Base-by-base conservation (phyloP, 2,329 filamentous ascomycete genomes). In the Fusarium circinatum region DNA sequence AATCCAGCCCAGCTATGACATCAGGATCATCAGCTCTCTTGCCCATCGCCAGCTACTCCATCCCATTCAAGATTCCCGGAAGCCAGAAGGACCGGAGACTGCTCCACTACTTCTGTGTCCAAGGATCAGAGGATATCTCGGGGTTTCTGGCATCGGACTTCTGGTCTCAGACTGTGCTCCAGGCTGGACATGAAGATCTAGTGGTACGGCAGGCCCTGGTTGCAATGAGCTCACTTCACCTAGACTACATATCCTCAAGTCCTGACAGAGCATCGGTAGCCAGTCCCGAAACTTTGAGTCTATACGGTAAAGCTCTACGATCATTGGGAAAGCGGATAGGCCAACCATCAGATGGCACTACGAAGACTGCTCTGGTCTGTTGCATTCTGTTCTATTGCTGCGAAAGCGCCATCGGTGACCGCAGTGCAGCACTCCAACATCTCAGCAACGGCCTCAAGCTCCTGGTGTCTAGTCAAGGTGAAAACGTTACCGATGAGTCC, bases 371-470 rank as follows among this genome's bases (percentile, higher is more conserved):
- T 4, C 34, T 68, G 9, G 34, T 68, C 18, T 68, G 65, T 10
- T 68, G 64, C 4, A 36, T 68, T 9, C n/a, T 68, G 6, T 68
- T 68, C 8, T 68, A 68, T 28, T 68, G 64, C 32, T 68, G 56
- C 8, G 65, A 68, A 32, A 68, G 26, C 42, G 14, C 65, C 8
- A 22, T 68, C 3, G 65, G 65, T 6, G 57, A 63, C 18, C 32
- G 18, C 2, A 38, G 54, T 22, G 42, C 64, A 3, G 65, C 65
- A 11, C 36, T 68, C 3, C 64, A 69, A 15, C 66, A 69, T 41
- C 57, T 69, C 1, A 28, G 34, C 7, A 69, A 52, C 6, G 66
- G 66, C 4, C 42, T 69, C 3, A 24, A 64, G 15, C 32, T 69
- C 8, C n/a, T 68, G 3, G 30, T n/a, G 3, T 30, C 36, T 42